phyloP scores from a whole-genome alignment of 1,284 basidiomycete species.

The Moesziomyces sp. region DNA sequence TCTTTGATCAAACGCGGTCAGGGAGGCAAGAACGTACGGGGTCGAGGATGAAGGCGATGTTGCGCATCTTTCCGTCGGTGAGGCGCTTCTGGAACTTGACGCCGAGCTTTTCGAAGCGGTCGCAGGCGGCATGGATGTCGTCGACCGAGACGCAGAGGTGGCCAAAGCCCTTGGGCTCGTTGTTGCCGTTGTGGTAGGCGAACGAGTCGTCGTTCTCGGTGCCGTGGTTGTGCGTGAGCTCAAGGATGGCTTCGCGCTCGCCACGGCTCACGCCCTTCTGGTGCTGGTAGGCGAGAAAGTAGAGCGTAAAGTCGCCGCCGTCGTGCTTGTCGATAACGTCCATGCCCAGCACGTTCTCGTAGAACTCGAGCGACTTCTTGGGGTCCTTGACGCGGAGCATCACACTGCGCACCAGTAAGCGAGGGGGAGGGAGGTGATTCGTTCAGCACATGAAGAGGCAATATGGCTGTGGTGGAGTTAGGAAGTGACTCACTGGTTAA shows the following conservation, averaged over 20 bases:
- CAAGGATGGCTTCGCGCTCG: slow-evolving; percentile 72
- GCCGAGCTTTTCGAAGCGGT: slow-evolving; percentile 81
- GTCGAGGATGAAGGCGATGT: slow-evolving; percentile 87
- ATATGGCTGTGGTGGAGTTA: background rate
- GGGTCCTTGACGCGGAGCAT: slow-evolving; percentile 92
- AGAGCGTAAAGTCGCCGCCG: slow-evolving; percentile 72
- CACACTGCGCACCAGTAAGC: slow-evolving; percentile 71
- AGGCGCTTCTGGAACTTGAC: slow-evolving; percentile 90
- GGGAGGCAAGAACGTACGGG: slow-evolving; percentile 69
- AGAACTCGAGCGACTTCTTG: slow-evolving; percentile 69
- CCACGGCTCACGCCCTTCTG: slow-evolving; percentile 72
- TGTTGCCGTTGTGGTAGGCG: slow-evolving; percentile 65
- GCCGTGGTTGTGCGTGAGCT: slow-evolving; percentile 63
- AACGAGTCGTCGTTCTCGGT: slow-evolving; percentile 62
- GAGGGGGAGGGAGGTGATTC: background rate
- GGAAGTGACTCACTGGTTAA: slow-evolving; percentile 57
- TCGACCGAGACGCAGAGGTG: slow-evolving; percentile 83
- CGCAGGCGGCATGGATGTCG: slow-evolving; percentile 84
- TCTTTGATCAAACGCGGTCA: too few relatives aligned
- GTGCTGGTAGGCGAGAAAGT: slow-evolving; percentile 82
- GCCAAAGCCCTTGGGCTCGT: slow-evolving; percentile 65
- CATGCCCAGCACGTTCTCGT: slow-evolving; percentile 79
- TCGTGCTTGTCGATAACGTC: slow-evolving; percentile 74
- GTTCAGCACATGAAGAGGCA: background rate
- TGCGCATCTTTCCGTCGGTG: slow-evolving; percentile 84